These are phyloP conservation scores for Malus sylvestris DNA, from an alignment of 306 rosid genomes.

Conservation along the genomic window DNA sequence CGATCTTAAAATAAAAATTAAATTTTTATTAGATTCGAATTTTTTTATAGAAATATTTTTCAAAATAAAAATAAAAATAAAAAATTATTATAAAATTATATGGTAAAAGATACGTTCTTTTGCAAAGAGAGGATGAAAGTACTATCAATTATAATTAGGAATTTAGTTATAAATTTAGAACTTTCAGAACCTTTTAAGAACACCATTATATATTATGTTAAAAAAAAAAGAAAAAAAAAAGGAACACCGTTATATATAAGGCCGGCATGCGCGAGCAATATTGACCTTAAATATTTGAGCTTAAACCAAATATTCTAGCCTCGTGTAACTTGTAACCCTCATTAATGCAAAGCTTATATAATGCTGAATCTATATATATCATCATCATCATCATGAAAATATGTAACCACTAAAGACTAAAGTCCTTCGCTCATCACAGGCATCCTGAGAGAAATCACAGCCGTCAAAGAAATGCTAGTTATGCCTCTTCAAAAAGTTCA, in stretches of 20 bases:
- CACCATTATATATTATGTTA: neutral
- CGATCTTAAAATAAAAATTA: no score
- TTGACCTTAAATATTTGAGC: neutral
- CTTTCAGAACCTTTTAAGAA: no score
- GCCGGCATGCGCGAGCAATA: neutral
- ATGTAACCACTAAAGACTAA: constrained; percentile 27
- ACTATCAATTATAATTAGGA: no score
- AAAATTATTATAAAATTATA: no score
- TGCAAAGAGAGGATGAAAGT: no score
- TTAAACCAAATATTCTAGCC: constrained; percentile 20
- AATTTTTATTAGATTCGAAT: no score
- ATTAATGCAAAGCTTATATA: neutral
- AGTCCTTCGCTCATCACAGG: constrained; percentile 23
- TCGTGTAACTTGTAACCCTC: constrained; percentile 8
- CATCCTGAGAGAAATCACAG: constrained; percentile 27
- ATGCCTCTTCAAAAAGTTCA: neutral
- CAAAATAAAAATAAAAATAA: no score
- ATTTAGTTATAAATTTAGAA: no score
- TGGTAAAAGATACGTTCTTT: no score
- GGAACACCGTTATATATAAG: neutral
- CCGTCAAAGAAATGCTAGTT: constrained; percentile 23
- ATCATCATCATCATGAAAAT: neutral
- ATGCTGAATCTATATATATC: neutral
- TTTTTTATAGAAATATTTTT: no score
- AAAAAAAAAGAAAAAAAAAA: no score